These are phyloP conservation scores for Citrullus mucosospermus DNA, from an alignment of 306 rosid species.

Conservation along the genomic window DNA sequence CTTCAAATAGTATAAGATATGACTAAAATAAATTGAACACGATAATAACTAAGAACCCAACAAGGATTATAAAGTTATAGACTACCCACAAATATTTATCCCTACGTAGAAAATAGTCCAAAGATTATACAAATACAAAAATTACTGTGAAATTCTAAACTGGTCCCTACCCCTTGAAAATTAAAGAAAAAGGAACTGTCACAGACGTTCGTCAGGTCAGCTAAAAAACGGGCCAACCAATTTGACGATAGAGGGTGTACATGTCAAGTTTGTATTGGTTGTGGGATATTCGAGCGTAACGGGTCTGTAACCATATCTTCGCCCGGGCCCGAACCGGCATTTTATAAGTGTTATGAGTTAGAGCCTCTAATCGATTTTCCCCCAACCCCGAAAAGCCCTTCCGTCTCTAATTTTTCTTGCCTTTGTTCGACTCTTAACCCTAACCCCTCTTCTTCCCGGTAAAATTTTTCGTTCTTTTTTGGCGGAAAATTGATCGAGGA, in stretches of 20 bases:
- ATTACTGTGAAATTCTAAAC: not conserved
- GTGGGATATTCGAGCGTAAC: not conserved
- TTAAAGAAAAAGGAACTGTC: not conserved
- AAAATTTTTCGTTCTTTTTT: conserved; percentile 4
- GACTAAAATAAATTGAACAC: no score
- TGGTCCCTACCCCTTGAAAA: not conserved
- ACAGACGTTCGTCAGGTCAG: not conserved
- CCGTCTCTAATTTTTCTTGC: conserved; percentile 7
- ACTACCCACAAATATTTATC: no score
- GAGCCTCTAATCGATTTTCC: conserved; percentile 10
- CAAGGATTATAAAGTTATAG: no score
- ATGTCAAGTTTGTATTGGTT: not conserved
- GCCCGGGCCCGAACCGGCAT: not conserved
- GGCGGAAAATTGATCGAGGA: conserved; percentile 20
- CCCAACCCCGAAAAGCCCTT: conserved; percentile 17
- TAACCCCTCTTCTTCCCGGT: conserved; percentile 34
- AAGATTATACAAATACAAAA: not conserved
- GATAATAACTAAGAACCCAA: no score
- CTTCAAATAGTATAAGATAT: no score
- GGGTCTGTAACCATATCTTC: not conserved
- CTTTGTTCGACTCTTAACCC: conserved; percentile 40
- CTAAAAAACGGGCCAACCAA: not conserved
- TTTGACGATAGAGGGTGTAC: not conserved
- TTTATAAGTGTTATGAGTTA: conserved; percentile 14
- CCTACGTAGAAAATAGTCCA: not conserved